Conservation (phyloP, 2,329 filamentous ascomycete species). For the Aspergillus latus region DNA sequence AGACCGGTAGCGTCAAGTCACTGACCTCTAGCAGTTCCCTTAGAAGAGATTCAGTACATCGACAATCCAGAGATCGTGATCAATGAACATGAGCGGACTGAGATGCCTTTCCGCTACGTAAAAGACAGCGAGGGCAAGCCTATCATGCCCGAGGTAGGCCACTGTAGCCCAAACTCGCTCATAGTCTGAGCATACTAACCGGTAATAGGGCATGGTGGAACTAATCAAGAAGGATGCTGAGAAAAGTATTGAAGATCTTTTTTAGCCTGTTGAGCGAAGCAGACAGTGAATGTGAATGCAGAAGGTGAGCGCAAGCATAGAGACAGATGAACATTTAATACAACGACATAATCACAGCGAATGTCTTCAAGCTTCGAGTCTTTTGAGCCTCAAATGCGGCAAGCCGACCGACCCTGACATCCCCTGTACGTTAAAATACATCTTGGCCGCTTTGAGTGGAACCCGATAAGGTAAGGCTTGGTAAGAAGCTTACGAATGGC, state of each 20-base stretch:
- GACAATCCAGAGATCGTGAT: constrained; percentile 89
- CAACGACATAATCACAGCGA: background rate
- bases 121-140: constrained; percentile 70
- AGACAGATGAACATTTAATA: constrained; percentile 2
- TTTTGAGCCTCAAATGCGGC: constrained; percentile 18
- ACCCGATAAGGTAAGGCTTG: constrained; percentile 2
- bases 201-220: constrained; percentile 82
- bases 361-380: background rate
- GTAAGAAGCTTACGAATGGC: constrained; percentile 7
- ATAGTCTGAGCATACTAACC: constrained; percentile 8
- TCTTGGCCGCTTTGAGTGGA: background rate
- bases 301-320: background rate
- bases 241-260: constrained; percentile 83
- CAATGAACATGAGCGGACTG: constrained; percentile 86
- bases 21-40: constrained; percentile 57
- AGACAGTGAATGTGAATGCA: background rate
- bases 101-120: constrained; percentile 99
- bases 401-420: constrained; percentile 9
- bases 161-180: constrained; percentile 24
- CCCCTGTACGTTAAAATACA: constrained; percentile 7
- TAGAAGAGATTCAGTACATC: constrained; percentile 77
- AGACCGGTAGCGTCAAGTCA: background rate
- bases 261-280: constrained; percentile 51
- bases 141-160: constrained; percentile 83
- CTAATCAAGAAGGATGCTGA: constrained; percentile 92